A percentile compares a stretch with the other conserved stretches of the same genome.
These are phyloP conservation scores for Populus alba DNA, from an alignment of 345 rosid genomes.

Conservation along the genomic window DNA sequence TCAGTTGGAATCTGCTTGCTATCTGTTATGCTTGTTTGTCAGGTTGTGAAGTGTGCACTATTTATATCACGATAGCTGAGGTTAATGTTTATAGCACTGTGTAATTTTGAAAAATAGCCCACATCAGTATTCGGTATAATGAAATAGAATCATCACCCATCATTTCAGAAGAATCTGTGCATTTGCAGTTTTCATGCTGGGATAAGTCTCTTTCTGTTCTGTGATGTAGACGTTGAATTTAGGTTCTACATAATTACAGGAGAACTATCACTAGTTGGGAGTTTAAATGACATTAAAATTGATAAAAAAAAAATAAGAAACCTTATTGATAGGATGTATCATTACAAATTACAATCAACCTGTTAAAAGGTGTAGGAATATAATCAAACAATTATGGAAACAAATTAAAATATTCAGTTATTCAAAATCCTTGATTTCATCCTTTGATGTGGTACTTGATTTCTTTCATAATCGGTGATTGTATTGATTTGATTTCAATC, in stretches of 20 bases:
- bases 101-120: not conserved
- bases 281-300: not conserved
- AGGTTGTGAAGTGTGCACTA: not conserved
- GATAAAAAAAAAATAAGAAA: too few species aligned
- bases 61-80: not conserved
- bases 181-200: not conserved
- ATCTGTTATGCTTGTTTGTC: conserved; percentile 4
- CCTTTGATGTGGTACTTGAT: too few species aligned
- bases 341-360: too few species aligned
- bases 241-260: not conserved
- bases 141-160: not conserved
- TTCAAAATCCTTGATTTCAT: too few species aligned
- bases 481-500: too few species aligned
- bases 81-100: not conserved
- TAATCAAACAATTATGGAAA: too few species aligned
- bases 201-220: not conserved
- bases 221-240: not conserved
- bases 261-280: not conserved
- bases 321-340: too few species aligned
- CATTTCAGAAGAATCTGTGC: not conserved
- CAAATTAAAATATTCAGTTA: too few species aligned
- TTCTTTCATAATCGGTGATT: too few species aligned
- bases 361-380: too few species aligned
- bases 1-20: conserved; percentile 30
- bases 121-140: not conserved